phyloP scores from a whole-genome alignment of 176 grass and related monocot genomes.

The Aegilops bicornis region DNA sequence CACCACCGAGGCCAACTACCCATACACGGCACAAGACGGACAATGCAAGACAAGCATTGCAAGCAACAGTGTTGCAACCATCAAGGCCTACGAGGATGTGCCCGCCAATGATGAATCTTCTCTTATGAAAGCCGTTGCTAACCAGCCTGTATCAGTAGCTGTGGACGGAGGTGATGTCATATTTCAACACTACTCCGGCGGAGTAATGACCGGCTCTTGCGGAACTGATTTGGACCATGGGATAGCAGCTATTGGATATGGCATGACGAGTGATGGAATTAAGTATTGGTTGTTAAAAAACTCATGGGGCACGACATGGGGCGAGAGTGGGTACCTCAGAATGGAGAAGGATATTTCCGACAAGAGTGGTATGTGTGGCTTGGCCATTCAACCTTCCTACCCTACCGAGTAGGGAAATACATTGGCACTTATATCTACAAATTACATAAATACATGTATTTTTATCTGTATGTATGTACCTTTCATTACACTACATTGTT shows the following conservation, averaged over 20 bases:
- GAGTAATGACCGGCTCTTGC: background rate
- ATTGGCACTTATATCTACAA: background rate
- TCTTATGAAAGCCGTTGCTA: background rate
- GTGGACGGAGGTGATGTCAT: background rate
- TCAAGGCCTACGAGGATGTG: background rate
- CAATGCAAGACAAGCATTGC: background rate
- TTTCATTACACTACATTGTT: too few species aligned
- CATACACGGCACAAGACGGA: background rate
- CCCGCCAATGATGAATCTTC: background rate
- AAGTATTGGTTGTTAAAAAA: background rate
- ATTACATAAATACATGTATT: too few species aligned
- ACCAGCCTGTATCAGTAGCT: background rate
- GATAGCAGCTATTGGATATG: background rate
- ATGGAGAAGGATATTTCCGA: background rate
- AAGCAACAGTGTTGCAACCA: background rate
- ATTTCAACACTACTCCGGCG: background rate
- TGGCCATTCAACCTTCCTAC: background rate
- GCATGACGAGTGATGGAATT: background rate
- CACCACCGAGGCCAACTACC: background rate
- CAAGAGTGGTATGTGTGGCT: background rate
- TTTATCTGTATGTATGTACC: too few species aligned
- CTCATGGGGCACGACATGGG: background rate
- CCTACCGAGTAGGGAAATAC: background rate
- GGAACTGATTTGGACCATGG: background rate
- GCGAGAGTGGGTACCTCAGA: background rate